These are phyloP conservation scores for Pugionium dolabratum DNA, from an alignment of 345 rosid genomes.

Conservation along the genomic window DNA sequence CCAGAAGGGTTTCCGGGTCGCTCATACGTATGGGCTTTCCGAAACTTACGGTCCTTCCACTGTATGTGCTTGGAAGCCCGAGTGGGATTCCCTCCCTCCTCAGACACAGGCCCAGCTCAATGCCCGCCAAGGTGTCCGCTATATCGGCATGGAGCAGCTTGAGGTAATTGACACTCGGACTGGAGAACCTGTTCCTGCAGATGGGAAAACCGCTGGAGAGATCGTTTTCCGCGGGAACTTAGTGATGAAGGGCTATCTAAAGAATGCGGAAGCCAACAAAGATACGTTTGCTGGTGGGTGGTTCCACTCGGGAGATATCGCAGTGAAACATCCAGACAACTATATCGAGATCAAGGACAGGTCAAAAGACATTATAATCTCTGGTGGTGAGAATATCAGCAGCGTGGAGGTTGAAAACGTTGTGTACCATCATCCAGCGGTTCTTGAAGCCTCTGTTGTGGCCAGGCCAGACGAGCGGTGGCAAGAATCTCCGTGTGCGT, in stretches of 20 bases:
- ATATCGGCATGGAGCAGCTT: slow-evolving; percentile 62
- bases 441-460: slow-evolving; percentile 84
- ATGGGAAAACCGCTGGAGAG: slow-evolving; percentile 82
- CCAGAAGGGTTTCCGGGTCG: slow-evolving; percentile 69
- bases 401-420: slow-evolving; percentile 79
- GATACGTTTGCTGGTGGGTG: slow-evolving; percentile 85
- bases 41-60: slow-evolving; percentile 91
- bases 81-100: slow-evolving; percentile 78
- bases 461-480: slow-evolving; percentile 80
- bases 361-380: slow-evolving; percentile 69
- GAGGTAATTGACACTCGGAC: slow-evolving; percentile 66
- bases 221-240: slow-evolving; percentile 76
- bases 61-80: slow-evolving; percentile 87
- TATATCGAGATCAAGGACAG: slow-evolving; percentile 88
- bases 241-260: slow-evolving; percentile 88
- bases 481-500: slow-evolving; percentile 93
- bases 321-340: slow-evolving; percentile 79
- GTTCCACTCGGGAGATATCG: slow-evolving; percentile 90
- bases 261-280: slow-evolving; percentile 74
- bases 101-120: slow-evolving; percentile 75
- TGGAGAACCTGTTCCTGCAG: slow-evolving; percentile 71
- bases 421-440: slow-evolving; percentile 68
- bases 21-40: slow-evolving; percentile 89
- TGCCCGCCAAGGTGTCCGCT: slow-evolving; percentile 90
- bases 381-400: slow-evolving; percentile 89